Evolutionary conservation across 306 rosid species (phyloP).

Genomic region (Casuarina cunninghamiana): DNA sequence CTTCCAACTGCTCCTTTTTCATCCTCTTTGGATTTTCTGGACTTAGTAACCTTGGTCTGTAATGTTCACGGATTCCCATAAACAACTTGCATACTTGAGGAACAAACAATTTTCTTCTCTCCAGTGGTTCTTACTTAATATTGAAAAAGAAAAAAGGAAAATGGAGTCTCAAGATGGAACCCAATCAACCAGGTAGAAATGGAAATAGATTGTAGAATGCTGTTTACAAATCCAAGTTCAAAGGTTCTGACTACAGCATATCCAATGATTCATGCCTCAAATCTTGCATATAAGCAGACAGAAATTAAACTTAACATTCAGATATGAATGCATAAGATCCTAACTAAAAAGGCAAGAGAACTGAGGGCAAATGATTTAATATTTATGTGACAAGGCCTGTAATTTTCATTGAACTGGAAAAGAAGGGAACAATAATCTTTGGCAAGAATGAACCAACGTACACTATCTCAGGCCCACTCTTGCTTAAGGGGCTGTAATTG

Average conservation of each 20-base stretch:
- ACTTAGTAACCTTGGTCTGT: no score
- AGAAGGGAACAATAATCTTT: slow-evolving; percentile 10
- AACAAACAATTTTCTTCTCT: no score
- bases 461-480: slow-evolving; percentile 63
- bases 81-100: no score
- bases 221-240: neutral
- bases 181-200: neutral
- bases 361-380: neutral
- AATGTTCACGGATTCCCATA: no score
- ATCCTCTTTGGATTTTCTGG: no score
- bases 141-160: no score
- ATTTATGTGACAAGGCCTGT: slow-evolving; percentile 1
- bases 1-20: no score
- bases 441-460: slow-evolving; percentile 38
- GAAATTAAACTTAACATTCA: neutral
- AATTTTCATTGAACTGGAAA: neutral
- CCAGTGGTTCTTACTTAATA: no score
- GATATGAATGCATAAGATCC: neutral
- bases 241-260: neutral
- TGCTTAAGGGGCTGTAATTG: slow-evolving; percentile 55
- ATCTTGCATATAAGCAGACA: neutral
- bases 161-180: neutral
- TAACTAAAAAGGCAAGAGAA: neutral
- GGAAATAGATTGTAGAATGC: neutral
- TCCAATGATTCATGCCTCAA: neutral